phyloP scores from a whole-genome alignment of 352 stramenopile genomes.

The Pythium folliculosum region DNA sequence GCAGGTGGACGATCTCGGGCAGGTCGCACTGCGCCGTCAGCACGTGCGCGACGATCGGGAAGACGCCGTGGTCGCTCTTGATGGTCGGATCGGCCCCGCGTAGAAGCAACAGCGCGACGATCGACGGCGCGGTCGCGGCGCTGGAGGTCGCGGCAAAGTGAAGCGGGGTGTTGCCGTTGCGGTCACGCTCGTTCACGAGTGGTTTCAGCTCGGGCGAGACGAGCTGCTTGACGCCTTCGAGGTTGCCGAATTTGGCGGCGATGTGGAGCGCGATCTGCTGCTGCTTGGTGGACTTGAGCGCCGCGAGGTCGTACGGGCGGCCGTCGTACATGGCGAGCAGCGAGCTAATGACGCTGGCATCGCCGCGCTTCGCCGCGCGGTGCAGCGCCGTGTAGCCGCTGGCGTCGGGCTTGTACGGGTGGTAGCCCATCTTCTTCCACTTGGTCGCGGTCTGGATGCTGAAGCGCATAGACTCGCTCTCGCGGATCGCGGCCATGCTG shows the following conservation, averaged over 20 bases:
- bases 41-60: conserved; percentile 76
- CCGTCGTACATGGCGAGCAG: conserved; percentile 85
- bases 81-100: conserved; percentile 59
- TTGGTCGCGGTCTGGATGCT: conserved; percentile 78
- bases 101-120: conserved; percentile 65
- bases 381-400: conserved; percentile 83
- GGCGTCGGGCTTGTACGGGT: conserved; percentile 80
- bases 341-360: conserved; percentile 63
- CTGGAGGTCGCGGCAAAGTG: conserved; percentile 79
- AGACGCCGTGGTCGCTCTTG: conserved; percentile 74
- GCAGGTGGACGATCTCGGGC: conserved; percentile 64
- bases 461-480: conserved; percentile 79
- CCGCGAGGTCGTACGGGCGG: conserved; percentile 60
- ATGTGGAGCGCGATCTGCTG: conserved; percentile 81
- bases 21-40: conserved; percentile 72
- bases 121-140: conserved; percentile 40
- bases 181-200: conserved; percentile 64
- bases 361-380: conserved; percentile 69
- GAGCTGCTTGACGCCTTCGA: conserved; percentile 56
- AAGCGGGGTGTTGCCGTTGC: conserved; percentile 81
- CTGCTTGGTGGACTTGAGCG: conserved; percentile 70
- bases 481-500: conserved; percentile 67
- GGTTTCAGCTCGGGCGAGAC: conserved; percentile 54
- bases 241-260: conserved; percentile 77
- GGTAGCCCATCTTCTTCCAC: conserved; percentile 85